Percentiles rank a stretch among this genome's conserved stretches.
Evolutionary conservation across 805 yeast species (phyloP).

Genomic region (Starmerella bacillaris): DNA sequence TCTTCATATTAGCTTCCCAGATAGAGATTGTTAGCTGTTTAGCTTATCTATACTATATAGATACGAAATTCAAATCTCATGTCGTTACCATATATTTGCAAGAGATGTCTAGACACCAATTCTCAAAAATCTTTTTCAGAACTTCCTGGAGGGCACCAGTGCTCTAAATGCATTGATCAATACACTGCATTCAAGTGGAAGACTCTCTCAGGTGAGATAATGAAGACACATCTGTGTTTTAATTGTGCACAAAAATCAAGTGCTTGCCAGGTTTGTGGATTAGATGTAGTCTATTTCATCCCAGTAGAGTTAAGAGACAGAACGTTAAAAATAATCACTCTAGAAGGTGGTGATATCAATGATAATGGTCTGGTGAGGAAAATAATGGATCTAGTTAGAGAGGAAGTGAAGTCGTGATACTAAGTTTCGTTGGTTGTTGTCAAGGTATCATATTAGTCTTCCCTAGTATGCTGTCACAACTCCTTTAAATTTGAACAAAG

Average conservation of each 20-base stretch:
- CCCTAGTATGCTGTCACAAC: too few species aligned
- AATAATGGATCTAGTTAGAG: not conserved
- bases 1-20: too few species aligned
- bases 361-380: constrained; percentile 2
- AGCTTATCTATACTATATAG: too few species aligned
- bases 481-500: too few species aligned
- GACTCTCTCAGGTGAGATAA: not conserved
- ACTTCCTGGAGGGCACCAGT: not conserved
- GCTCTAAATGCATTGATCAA: not conserved
- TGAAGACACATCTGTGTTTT: constrained; percentile 35
- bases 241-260: constrained; percentile 65
- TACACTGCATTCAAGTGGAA: not conserved
- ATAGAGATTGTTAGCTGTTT: too few species aligned
- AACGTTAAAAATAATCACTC: constrained; percentile 48
- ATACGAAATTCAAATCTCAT: too few species aligned
- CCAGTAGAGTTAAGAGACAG: constrained; percentile 65
- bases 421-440: too few species aligned
- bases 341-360: constrained; percentile 7
- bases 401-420: constrained; percentile 33
- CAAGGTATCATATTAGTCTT: too few species aligned
- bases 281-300: constrained; percentile 67
- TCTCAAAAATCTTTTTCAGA: not conserved
- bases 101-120: not conserved
- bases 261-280: constrained; percentile 77
- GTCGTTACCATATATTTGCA: too few species aligned